phyloP scores from a whole-genome alignment of 2,329 filamentous ascomycete species.

The Claviceps sp. region DNA sequence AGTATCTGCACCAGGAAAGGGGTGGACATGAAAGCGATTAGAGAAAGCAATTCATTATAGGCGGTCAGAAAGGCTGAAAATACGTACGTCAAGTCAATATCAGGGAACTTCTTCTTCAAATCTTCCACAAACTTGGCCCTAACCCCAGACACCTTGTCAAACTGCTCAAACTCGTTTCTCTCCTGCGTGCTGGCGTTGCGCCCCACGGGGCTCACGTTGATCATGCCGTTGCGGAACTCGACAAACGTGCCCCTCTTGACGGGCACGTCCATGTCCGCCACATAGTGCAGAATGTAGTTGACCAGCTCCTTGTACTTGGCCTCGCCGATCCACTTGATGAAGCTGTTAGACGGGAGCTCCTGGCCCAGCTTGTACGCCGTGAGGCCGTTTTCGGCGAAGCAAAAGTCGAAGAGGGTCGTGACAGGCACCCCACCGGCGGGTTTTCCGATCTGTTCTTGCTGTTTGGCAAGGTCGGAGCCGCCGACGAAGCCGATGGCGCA shows the following conservation, averaged over 20 bases:
- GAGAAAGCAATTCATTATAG: neutral
- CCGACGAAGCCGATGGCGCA: slow-evolving; percentile 86
- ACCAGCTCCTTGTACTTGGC: slow-evolving; percentile 64
- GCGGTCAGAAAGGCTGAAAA: no score
- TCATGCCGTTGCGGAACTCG: slow-evolving; percentile 86
- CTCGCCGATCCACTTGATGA: slow-evolving; percentile 89
- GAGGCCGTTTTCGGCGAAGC: slow-evolving; percentile 93
- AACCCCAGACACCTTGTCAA: slow-evolving; percentile 65
- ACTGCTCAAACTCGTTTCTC: slow-evolving; percentile 69
- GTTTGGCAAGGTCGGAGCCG: slow-evolving; percentile 82
- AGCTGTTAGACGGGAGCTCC: slow-evolving; percentile 63
- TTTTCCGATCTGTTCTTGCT: slow-evolving; percentile 84
- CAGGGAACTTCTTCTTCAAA: slow-evolving; percentile 68
- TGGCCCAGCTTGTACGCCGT: slow-evolving; percentile 77
- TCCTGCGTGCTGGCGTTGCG: slow-evolving; percentile 75
- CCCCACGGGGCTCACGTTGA: slow-evolving; percentile 73
- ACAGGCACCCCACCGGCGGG: slow-evolving; percentile 49
- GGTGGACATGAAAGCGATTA: no score
- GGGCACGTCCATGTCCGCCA: slow-evolving; percentile 73
- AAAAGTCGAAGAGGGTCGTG: slow-evolving; percentile 86
- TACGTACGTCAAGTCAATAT: slow-evolving; percentile 64
- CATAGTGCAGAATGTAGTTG: slow-evolving; percentile 65
- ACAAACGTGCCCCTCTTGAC: slow-evolving; percentile 75
- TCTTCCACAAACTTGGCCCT: slow-evolving; percentile 62
- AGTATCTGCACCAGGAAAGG: slow-evolving; percentile 44